Evolutionary conservation across 2,329 filamentous ascomycete genomes (phyloP).

Genomic region (Penicillium sp.): DNA sequence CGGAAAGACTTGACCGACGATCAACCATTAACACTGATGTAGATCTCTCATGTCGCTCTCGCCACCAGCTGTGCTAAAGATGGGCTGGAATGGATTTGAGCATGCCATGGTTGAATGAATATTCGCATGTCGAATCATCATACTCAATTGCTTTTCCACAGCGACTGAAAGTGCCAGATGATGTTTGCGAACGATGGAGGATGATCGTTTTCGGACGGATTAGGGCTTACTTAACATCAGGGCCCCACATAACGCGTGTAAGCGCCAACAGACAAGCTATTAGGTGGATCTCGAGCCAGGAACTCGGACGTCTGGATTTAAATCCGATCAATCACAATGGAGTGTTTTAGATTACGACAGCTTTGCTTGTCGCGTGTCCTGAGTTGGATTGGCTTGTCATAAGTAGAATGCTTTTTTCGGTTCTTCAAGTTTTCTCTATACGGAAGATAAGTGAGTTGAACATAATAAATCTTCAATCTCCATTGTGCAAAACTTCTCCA

Average conservation of each 20-base stretch:
- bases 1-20: constrained; percentile 1
- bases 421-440: too few species aligned
- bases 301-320: constrained; percentile 1
- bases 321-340: not conserved
- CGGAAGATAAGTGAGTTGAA: too few species aligned
- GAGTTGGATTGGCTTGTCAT: not conserved
- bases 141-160: not conserved
- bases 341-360: not conserved
- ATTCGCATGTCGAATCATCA: not conserved
- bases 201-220: not conserved
- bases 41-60: constrained; percentile 4
- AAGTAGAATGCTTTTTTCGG: too few species aligned
- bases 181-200: not conserved
- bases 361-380: not conserved
- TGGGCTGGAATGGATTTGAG: not conserved
- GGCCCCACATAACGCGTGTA: constrained; percentile 7
- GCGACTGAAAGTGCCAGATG: not conserved
- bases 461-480: too few species aligned
- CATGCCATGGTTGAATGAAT: not conserved
- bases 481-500: too few species aligned
- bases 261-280: constrained; percentile 2
- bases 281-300: not conserved
- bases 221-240: not conserved
- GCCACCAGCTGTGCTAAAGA: not conserved
- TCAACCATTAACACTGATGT: not conserved